Evolutionary conservation across 495 filamentous ascomycete genomes (phyloP), one percentile per base, ranked within the genome.

Genomic region (Trichoderma erinaceum): DNA sequence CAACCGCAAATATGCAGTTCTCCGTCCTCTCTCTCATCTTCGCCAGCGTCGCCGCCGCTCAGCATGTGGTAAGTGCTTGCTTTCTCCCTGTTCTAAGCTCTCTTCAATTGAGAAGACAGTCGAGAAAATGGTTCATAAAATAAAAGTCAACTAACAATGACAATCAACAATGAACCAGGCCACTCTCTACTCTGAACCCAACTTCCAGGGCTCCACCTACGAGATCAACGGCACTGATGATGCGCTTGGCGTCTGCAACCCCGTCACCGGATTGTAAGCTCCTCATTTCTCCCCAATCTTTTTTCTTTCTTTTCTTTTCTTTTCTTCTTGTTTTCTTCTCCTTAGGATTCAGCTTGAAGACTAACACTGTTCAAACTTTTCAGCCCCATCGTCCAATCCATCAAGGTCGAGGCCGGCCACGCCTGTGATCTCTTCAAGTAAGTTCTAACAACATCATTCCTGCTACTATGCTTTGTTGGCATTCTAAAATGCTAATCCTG

Each of bases 1-100:
- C 32, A 35, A 61, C 56, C 56, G 56, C 56, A 61, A 61, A 13
- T 4, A 61, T 61, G 56, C 56, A 61, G 23, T 61, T 61, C 56
- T 32, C 25, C 56, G 27, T 61, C 56, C 23, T 61, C 25, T 27
- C 56, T 15, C 56, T 61, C 15, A 21, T 32, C 23, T 27, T 61
- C n/a, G 56, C 56, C 27, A 29, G 10, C 56, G n/a, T 32, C 11
- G 56, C n/a, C 10, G 56, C 56, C 56, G 23, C 56, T 32, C 56
- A 61, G 56, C 4, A 52, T 10, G 48, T 52, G 18, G 48, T 52
- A 21, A 50, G 46, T 50, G 46, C n/a, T 44, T 12, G 2, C 46
- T 50, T 18, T 2, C 46, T 16, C n/a, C 3, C n/a, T 15, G n/a
- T n/a, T n/a, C 46, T 11, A 35, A 35, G 32, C 32, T 35, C 32